These are phyloP conservation scores for Alternaria infectoria DNA, from an alignment of 2,329 filamentous ascomycete species.

Conservation along the genomic window DNA sequence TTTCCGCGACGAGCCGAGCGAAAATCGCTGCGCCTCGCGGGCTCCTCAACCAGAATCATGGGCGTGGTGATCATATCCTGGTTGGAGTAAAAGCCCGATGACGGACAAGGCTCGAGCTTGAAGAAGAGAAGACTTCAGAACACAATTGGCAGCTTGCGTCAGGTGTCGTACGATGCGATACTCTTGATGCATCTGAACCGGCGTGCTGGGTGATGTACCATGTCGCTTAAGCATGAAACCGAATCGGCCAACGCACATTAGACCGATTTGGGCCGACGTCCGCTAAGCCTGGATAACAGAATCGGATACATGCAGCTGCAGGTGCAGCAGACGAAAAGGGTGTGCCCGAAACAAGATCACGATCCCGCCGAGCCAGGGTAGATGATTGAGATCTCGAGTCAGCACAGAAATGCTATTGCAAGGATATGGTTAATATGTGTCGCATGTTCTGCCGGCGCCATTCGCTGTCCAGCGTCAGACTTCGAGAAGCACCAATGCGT, in stretches of 20 bases:
- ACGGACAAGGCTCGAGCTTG: constrained; percentile 2
- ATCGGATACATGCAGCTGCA: constrained; percentile 16
- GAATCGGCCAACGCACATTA: constrained; percentile 13
- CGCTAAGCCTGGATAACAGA: constrained; percentile 14
- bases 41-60: background rate
- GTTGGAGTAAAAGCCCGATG: constrained; percentile 6
- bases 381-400: constrained; percentile 12
- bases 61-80: constrained; percentile 11
- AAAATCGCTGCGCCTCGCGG: background rate
- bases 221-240: constrained; percentile 24
- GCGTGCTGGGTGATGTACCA: constrained; percentile 7
- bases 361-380: constrained; percentile 11
- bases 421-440: constrained; percentile 3
- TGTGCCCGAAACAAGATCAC: constrained; percentile 16
- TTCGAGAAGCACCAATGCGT: constrained; percentile 1
- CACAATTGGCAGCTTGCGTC: constrained; percentile 11
- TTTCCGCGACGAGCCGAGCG: constrained; percentile 7
- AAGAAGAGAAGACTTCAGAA: constrained; percentile 13
- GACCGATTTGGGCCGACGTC: constrained; percentile 12
- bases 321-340: constrained; percentile 13
- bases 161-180: constrained; percentile 23
- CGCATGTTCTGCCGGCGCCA: constrained; percentile 5
- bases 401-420: constrained; percentile 4
- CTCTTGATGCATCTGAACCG: constrained; percentile 17
- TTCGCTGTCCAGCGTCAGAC: constrained; percentile 4